phyloP scores from a whole-genome alignment of 192 early-diverging fungal species.

The Paraglomus occultum region DNA sequence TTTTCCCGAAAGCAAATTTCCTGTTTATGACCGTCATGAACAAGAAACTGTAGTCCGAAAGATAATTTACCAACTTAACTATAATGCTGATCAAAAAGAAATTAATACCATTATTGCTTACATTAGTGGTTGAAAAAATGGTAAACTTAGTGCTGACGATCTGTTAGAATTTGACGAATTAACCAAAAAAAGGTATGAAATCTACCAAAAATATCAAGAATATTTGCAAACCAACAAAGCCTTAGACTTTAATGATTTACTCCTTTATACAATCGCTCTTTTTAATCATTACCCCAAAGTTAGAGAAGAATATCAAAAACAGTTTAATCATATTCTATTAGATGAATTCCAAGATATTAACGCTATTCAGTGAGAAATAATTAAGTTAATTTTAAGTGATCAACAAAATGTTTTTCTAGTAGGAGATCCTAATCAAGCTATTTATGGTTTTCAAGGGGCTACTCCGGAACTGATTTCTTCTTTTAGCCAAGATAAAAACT shows the following conservation, averaged over 20 bases:
- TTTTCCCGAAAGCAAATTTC: constrained; percentile 6
- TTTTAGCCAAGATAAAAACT: constrained; percentile 5
- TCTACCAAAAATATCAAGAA: constrained; percentile 7
- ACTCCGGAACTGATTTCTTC: constrained; percentile 21
- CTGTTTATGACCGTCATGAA: constrained; percentile 9
- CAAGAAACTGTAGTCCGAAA: neutral
- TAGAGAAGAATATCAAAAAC: neutral
- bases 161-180: neutral
- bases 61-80: neutral
- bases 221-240: constrained; percentile 8
- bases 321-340: constrained; percentile 8
- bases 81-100: constrained; percentile 11
- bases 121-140: constrained; percentile 16
- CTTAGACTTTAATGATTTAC: constrained; percentile 10
- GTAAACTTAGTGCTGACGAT: neutral
- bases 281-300: constrained; percentile 6
- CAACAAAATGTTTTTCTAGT: constrained; percentile 13
- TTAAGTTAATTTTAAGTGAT: constrained; percentile 4
- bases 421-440: constrained; percentile 23
- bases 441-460: constrained; percentile 24
- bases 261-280: constrained; percentile 5
- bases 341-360: constrained; percentile 22
- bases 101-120: constrained; percentile 8
- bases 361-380: constrained; percentile 12
- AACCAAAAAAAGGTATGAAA: constrained; percentile 10